Evolutionary conservation across 2,329 filamentous ascomycete genomes (phyloP), one percentile per base, ranked within the genome.

Genomic region (Mycocentrospora acerina): DNA sequence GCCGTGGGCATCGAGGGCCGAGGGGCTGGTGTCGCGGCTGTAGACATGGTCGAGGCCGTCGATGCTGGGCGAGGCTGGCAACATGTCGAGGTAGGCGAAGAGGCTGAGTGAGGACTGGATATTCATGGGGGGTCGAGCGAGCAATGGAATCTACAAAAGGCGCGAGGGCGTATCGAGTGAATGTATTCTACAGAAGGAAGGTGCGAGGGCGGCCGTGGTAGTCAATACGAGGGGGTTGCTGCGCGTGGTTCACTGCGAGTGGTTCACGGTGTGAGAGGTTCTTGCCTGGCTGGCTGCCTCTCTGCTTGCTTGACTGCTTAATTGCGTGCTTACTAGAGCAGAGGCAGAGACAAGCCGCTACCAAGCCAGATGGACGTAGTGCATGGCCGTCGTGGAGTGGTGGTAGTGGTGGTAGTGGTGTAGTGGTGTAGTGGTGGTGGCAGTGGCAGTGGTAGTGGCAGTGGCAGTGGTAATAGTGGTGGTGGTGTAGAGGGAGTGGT

Each of bases 11-110:
- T 55, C 53, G 37, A 53, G 42, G 29, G 49, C 36, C 24, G 38
- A 32, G 26, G 61, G 59, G 42, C 57, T 62, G 35, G 44, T 43
- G 15, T 53, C 55, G 24, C 47, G 50, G 35, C 59, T 62, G 34
- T 49, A 48, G 5, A 22, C 9, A 9, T 22, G 19, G 32, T 40
- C 34, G 2, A 46, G 45, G 43, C 45, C 47, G 32, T 46, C 47
- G 24, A 46, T 27, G 19, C 46, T 42, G 22, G 51, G 53, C 26
- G 49, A 53, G 19, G 46, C 40, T 9, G 40, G 46, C 14, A 48
- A 46, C 51, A 60, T 53, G 24, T 57, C 51, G 46, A 57, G 38
- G 26, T 54, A 34, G 29, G 37, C 40, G 24, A 53, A 52, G 14
- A 59, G 46, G 30, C 39, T 53, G 42, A 46, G 46, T 18, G 42